These are phyloP conservation scores for Exophiala aquamarina DNA, from an alignment of 2,329 filamentous ascomycete species.

Conservation along the genomic window DNA sequence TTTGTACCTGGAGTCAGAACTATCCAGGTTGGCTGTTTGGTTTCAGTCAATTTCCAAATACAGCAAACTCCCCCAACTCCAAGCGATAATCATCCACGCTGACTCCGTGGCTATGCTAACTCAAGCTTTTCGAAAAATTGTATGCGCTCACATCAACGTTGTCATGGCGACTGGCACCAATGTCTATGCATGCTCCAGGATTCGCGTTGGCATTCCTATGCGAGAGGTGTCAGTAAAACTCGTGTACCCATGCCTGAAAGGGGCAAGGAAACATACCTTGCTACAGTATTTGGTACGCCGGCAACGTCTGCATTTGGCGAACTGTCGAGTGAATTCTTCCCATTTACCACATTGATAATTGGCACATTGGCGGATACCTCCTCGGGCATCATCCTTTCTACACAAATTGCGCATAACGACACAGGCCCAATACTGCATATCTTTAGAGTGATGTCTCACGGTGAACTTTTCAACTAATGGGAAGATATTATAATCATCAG, in stretches of 20 bases:
- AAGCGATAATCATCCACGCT: conserved; percentile 13
- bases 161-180: conserved; percentile 65
- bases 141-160: conserved; percentile 2
- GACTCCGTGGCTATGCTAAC: conserved; percentile 28
- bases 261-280: conserved; percentile 58
- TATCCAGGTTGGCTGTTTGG: too few relatives aligned
- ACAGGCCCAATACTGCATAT: conserved; percentile 99
- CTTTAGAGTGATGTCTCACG: conserved; percentile 86
- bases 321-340: conserved; percentile 95
- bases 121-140: conserved; percentile 15
- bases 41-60: too few relatives aligned
- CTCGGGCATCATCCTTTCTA: conserved; percentile 91
- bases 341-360: conserved; percentile 98
- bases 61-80: conserved; percentile 5
- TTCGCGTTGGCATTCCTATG: conserved; percentile 82
- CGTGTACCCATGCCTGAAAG: background rate
- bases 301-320: conserved; percentile 95
- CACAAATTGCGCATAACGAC: conserved; percentile 99
- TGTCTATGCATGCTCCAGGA: conserved; percentile 98
- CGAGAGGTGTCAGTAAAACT: conserved; percentile 6
- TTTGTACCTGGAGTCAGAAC: too few relatives aligned
- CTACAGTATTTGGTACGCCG: conserved; percentile 98
- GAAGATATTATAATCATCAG: conserved; percentile 98
- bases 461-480: conserved; percentile 98
- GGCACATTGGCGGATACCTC: conserved; percentile 93